Base-by-base conservation (phyloP, 192 early-diverging fungal genomes). In the Entomortierella parvispora region DNA sequence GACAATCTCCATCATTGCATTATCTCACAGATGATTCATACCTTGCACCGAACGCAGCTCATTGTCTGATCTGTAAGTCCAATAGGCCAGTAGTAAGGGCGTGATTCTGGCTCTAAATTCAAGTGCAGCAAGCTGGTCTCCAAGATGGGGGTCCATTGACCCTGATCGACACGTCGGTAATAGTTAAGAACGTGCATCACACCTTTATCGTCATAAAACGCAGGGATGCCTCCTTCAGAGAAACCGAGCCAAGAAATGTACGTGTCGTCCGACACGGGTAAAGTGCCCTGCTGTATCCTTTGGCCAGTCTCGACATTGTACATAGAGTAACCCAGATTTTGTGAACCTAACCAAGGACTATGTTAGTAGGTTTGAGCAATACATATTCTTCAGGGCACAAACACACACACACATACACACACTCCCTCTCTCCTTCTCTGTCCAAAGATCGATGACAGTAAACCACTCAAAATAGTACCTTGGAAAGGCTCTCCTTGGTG, bases 201-300 rank as follows among this genome's bases (percentile, higher is more conserved):
- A 45, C 94, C 94, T 26, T 76, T 79, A 17, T 94, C 94, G 77
- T 98, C 96, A 75, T 89, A 97, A 0, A 87, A 81, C 0, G 87
- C 87, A 1, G 94, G 93, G 28, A 93, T 82, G 28, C 88, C 89
- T 17, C 85, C 82, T 51, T 94, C 92, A 20, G 94, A 93, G 68
- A 97, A 96, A 5, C 94, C 95, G 6, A 87, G 68, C 97, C 97
- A 99, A 17, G 71, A 75, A 18, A 98, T 62, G 42, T 83, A 83
- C 33, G 85, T 78, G 4, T 82, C 68, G 7, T 86, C 86, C 1
- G 91, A 82, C 11, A 96, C 65, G 2, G 93, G 91, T 11, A 97
- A 68, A 2, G 50, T 10, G 17, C 87, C 94, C 31, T 81, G 79
- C 43, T 84, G 84, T 46, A 93, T 69, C 20, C 80, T 82, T 31